Conservation (phyloP, 1,284 basidiomycete genomes). For the Ganoderma leucocontextum region DNA sequence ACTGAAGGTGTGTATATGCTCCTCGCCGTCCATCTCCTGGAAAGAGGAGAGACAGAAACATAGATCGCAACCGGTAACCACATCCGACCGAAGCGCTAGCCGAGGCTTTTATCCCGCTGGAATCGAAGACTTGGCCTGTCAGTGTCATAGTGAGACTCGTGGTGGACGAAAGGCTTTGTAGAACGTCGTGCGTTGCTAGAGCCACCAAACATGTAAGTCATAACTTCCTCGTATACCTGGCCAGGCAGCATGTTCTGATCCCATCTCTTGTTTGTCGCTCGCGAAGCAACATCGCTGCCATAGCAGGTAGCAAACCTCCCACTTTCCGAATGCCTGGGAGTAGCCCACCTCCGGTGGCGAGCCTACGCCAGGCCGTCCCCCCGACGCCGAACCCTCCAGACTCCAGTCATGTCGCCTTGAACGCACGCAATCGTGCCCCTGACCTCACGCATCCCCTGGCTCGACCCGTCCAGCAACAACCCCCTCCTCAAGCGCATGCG, state of each 20-base stretch:
- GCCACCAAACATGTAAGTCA: background rate
- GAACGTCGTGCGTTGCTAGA: background rate
- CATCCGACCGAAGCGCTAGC: background rate
- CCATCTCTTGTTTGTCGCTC: background rate
- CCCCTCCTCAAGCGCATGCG: background rate
- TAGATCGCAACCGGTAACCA: background rate
- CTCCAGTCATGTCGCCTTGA: background rate
- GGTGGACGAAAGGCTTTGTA: background rate
- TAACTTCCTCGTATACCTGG: background rate
- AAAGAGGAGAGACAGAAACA: background rate
- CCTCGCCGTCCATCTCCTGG: background rate
- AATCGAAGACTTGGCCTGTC: background rate
- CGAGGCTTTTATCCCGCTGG: background rate
- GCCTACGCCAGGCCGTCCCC: background rate
- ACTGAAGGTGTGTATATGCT: constrained; percentile 4
- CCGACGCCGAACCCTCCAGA: background rate
- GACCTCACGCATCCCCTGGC: background rate
- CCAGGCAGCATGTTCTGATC: background rate
- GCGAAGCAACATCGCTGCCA: background rate
- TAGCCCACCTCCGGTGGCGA: background rate
- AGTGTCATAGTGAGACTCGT: background rate
- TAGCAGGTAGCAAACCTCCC: background rate
- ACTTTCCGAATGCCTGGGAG: background rate
- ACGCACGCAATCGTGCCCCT: background rate
- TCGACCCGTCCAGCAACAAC: background rate